Evolutionary conservation across 2,329 filamentous ascomycete genomes (phyloP).

Genomic region (Talaromyces pinophilus): DNA sequence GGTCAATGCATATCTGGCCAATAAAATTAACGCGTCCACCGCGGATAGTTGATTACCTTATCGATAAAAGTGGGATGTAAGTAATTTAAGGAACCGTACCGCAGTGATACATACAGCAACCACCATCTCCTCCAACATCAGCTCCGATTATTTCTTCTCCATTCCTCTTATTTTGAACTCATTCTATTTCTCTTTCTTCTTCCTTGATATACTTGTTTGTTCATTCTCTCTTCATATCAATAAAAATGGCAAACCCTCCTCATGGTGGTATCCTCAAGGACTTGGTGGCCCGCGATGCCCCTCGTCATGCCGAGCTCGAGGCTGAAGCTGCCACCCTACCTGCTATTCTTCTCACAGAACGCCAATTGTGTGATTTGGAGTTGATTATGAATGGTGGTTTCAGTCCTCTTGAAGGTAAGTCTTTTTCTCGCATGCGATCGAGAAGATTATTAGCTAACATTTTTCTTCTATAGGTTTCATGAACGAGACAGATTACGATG

Average conservation of each 20-base stretch:
- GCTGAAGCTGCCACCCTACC: slow-evolving; percentile 85
- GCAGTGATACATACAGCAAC: not conserved
- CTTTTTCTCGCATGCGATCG: slow-evolving; percentile 29
- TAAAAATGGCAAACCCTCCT: slow-evolving; percentile 58
- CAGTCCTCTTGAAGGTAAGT: slow-evolving; percentile 88
- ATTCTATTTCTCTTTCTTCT: not conserved
- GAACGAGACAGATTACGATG: slow-evolving; percentile 95
- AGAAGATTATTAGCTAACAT: not conserved
- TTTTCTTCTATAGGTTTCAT: slow-evolving; percentile 70
- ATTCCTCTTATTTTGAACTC: not conserved
- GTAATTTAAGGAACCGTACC: slow-evolving; percentile 2
- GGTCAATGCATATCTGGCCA: not conserved
- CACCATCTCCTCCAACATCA: not conserved
- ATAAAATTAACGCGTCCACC: not conserved
- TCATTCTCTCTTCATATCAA: not conserved
- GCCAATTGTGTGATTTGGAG: slow-evolving; percentile 96
- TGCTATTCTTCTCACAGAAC: slow-evolving; percentile 81
- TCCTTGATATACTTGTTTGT: not conserved
- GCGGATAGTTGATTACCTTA: not conserved
- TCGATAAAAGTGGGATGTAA: slow-evolving; percentile 10
- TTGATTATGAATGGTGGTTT: slow-evolving; percentile 97
- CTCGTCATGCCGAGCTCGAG: slow-evolving; percentile 74
- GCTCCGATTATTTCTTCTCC: slow-evolving; percentile 6
- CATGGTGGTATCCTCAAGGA: slow-evolving; percentile 97
- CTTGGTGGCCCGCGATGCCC: slow-evolving; percentile 88